A percentile compares a stretch with the other conserved stretches of the same genome.
These are phyloP conservation scores for Ilyonectria mors-panacis DNA, from an alignment of 2,329 filamentous ascomycete genomes.

Conservation along the genomic window DNA sequence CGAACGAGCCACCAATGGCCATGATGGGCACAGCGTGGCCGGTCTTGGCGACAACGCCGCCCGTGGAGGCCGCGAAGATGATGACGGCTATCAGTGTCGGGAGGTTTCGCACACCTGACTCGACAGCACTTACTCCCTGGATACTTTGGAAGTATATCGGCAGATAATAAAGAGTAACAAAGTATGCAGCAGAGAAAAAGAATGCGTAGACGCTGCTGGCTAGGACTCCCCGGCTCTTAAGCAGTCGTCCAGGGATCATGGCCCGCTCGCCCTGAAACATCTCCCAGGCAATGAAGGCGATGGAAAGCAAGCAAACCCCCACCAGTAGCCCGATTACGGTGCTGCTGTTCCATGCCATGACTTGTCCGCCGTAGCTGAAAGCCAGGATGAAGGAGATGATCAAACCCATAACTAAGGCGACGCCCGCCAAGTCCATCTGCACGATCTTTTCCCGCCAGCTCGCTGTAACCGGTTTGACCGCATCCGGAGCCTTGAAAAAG, in stretches of 20 bases:
- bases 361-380: too few species aligned
- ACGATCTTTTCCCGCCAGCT: slow-evolving; percentile 56
- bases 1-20: too few species aligned
- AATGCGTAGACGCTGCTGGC: slow-evolving; percentile 55
- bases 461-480: slow-evolving; percentile 45
- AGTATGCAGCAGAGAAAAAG: slow-evolving; percentile 58
- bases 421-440: slow-evolving; percentile 62
- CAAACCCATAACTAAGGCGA: slow-evolving; percentile 54
- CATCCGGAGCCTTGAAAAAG: slow-evolving; percentile 57
- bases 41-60: too few species aligned
- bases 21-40: too few species aligned
- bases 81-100: slow-evolving; percentile 59
- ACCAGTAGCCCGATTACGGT: too few species aligned
- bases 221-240: slow-evolving; percentile 54
- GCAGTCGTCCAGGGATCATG: slow-evolving; percentile 56
- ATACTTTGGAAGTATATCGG: slow-evolving; percentile 61
- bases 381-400: slow-evolving; percentile 52
- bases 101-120: slow-evolving; percentile 58
- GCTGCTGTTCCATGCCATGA: too few species aligned
- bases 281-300: slow-evolving; percentile 54
- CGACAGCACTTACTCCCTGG: slow-evolving; percentile 54
- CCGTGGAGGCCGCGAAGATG: slow-evolving; percentile 53
- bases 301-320: slow-evolving; percentile 46
- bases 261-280: slow-evolving; percentile 59
- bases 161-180: slow-evolving; percentile 60